These are phyloP conservation scores for Apiospora phragmitis DNA, from an alignment of 2,329 filamentous ascomycete species.

Conservation along the genomic window DNA sequence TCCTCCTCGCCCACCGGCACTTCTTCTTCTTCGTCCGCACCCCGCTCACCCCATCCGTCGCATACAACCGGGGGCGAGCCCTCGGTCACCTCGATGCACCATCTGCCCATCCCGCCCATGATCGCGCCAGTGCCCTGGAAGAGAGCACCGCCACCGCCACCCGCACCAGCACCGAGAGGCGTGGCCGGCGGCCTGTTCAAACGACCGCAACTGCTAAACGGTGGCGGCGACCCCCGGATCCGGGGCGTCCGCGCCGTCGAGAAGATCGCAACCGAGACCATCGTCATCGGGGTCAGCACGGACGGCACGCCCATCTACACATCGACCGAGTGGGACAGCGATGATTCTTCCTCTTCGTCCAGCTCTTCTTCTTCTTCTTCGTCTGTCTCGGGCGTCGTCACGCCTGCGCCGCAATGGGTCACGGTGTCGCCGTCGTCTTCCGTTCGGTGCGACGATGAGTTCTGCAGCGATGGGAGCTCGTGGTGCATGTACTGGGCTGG, in stretches of 20 bases:
- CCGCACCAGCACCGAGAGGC: not conserved
- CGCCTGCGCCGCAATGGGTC: not conserved
- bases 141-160: not conserved
- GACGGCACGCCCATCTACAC: not conserved
- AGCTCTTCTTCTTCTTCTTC: not conserved
- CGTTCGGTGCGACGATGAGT: slow-evolving; percentile 34
- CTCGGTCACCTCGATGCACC: not conserved
- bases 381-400: not conserved
- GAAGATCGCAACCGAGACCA: not conserved
- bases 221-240: not conserved
- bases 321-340: not conserved
- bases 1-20: too few relatives aligned
- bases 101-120: not conserved
- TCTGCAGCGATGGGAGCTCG: slow-evolving; percentile 34
- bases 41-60: not conserved
- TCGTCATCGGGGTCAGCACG: not conserved
- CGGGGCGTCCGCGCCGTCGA: not conserved
- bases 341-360: not conserved
- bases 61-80: not conserved
- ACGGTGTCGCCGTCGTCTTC: slow-evolving; percentile 16
- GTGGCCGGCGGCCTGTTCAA: not conserved
- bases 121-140: not conserved
- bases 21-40: not conserved
- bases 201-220: too few relatives aligned
- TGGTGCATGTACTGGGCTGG: slow-evolving; percentile 43